Evolutionary conservation across 148 eudicot species (phyloP).

Genomic region (Spergularia bocconei): DNA sequence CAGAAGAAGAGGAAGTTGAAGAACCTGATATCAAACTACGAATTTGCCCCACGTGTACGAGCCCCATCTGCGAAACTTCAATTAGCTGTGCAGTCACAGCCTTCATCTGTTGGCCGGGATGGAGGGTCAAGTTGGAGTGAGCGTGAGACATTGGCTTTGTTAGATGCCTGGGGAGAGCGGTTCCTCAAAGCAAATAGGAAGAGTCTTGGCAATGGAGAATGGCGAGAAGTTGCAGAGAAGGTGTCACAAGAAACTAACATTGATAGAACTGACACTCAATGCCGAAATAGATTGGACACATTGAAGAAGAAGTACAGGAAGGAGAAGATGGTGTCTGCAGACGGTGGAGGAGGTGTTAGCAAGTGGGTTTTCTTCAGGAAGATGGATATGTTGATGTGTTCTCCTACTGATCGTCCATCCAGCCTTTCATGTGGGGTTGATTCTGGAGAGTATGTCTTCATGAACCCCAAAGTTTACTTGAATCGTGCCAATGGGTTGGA

Average conservation of each 20-base stretch:
- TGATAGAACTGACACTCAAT: constrained; percentile 60
- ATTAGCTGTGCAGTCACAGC: constrained; percentile 27
- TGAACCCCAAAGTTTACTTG: constrained; percentile 44
- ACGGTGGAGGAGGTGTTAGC: constrained; percentile 24
- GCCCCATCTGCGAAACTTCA: constrained; percentile 31
- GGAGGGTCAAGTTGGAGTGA: constrained; percentile 67
- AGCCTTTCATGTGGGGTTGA: constrained; percentile 64
- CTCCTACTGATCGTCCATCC: constrained; percentile 40
- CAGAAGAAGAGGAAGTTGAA: constrained; percentile 67
- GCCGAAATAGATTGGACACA: constrained; percentile 68
- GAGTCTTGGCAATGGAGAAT: constrained; percentile 66
- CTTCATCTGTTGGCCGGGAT: constrained; percentile 45
- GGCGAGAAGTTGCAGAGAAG: constrained; percentile 76
- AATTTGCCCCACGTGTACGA: constrained; percentile 69
- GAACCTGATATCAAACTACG: constrained; percentile 58
- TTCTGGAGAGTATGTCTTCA: constrained; percentile 53
- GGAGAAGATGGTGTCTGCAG: constrained; percentile 41
- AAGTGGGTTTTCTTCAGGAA: constrained; percentile 70
- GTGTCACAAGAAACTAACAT: constrained; percentile 55
- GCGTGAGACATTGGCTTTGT: constrained; percentile 55
- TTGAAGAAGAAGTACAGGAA: constrained; percentile 81
- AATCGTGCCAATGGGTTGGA: constrained; percentile 57
- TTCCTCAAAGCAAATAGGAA: constrained; percentile 62
- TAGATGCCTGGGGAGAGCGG: constrained; percentile 80
- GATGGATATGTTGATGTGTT: constrained; percentile 58